Conservation (phyloP, 805 yeast species). For the Monosporozyma yasuniensis region DNA sequence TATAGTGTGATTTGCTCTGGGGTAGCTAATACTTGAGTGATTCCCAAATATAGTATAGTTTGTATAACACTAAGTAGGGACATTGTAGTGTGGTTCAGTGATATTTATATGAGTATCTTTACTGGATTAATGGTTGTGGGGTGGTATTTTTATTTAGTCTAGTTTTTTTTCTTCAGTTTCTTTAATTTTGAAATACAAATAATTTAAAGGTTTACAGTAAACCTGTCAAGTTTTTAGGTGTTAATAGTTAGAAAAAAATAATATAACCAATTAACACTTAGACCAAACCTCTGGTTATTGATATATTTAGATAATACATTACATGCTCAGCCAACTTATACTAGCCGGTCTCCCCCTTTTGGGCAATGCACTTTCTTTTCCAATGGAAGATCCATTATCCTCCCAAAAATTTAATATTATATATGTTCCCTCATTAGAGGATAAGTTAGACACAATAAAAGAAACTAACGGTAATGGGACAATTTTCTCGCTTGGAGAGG, state of each 20-base stretch:
- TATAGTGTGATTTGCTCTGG: not conserved
- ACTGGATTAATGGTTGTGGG: too few species aligned
- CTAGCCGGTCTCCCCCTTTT: not conserved
- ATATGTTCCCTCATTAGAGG: conserved; percentile 10
- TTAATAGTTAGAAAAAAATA: too few species aligned
- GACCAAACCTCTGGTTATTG: too few species aligned
- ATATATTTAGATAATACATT: not conserved
- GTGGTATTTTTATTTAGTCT: too few species aligned
- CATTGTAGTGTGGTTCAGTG: not conserved
- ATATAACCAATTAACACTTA: too few species aligned
- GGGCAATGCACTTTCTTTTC: conserved; percentile 10
- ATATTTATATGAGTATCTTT: too few species aligned
- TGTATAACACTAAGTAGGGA: not conserved
- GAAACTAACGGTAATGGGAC: conserved; percentile 10
- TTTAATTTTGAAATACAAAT: not conserved
- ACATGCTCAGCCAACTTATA: not conserved
- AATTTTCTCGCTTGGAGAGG: conserved; percentile 12
- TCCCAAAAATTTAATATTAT: conserved; percentile 13
- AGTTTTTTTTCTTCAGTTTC: not conserved
- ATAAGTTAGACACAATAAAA: not conserved
- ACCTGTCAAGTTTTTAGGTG: not conserved
- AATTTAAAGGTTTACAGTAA: too few species aligned
- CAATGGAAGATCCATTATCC: conserved; percentile 16
- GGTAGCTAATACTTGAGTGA: not conserved
- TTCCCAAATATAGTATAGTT: not conserved